These are phyloP conservation scores for Dicorynia guianensis DNA, from an alignment of 306 rosid genomes.

Conservation along the genomic window DNA sequence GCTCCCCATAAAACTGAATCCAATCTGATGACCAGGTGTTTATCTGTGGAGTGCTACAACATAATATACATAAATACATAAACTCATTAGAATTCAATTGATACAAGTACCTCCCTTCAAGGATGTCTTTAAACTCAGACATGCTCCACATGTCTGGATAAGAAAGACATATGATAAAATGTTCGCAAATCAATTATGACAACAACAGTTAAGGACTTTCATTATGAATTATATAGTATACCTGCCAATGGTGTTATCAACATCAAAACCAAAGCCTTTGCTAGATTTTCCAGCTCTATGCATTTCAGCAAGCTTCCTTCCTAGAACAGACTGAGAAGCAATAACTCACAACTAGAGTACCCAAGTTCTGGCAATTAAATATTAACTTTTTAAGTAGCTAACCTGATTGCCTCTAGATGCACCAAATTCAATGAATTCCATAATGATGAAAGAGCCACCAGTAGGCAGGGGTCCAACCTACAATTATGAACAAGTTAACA, in stretches of 20 bases:
- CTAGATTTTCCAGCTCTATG: conserved; percentile 85
- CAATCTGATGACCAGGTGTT: conserved; percentile 93
- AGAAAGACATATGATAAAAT: conserved; percentile 9
- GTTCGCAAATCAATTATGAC: not conserved
- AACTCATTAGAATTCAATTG: conserved; percentile 23
- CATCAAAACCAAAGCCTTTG: conserved; percentile 86
- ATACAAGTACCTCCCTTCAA: conserved; percentile 10
- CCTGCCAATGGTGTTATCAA: conserved; percentile 95
- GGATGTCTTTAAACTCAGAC: conserved; percentile 1
- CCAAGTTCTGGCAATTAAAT: conserved; percentile 18
- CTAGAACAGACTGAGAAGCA: conserved; percentile 72
- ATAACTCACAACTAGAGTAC: conserved; percentile 30
- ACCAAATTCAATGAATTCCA: conserved; percentile 92
- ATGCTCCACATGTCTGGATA: conserved; percentile 2
- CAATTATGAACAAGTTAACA: conserved; percentile 30
- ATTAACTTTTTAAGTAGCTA: no score
- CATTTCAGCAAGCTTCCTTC: conserved; percentile 94
- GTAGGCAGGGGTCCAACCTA: conserved; percentile 87
- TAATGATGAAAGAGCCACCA: conserved; percentile 92
- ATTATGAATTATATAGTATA: conserved; percentile 32
- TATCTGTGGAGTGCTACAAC: conserved; percentile 85
- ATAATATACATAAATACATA: conserved; percentile 22
- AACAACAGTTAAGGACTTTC: conserved; percentile 1
- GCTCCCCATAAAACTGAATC: conserved; percentile 87
- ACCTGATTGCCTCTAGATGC: no score